These are phyloP conservation scores for Porcisia hertigi DNA, from an alignment of 208 protist genomes.

Conservation along the genomic window DNA sequence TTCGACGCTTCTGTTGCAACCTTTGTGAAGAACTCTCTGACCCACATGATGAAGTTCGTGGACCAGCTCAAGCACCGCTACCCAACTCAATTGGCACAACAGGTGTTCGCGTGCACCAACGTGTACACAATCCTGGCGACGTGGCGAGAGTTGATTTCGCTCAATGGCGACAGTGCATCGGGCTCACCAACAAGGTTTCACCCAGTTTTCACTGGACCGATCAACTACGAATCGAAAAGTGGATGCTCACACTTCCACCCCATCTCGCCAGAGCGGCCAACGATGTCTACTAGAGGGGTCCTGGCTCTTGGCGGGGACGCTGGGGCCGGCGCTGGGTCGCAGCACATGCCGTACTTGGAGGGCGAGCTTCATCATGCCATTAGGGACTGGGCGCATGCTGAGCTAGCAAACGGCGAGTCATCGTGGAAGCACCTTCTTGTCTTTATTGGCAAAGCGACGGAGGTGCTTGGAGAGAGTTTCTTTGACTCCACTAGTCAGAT, in stretches of 20 bases:
- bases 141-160: conserved; percentile 39
- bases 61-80: conserved; percentile 52
- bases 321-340: neutral
- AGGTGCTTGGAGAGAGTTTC: conserved; percentile 42
- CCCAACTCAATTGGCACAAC: conserved; percentile 46
- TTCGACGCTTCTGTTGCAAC: conserved; percentile 43
- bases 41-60: conserved; percentile 43
- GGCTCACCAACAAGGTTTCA: neutral
- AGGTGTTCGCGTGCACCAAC: conserved; percentile 65
- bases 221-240: neutral
- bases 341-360: conserved; percentile 34
- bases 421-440: conserved; percentile 36
- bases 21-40: conserved; percentile 37
- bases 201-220: neutral
- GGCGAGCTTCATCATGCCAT: conserved; percentile 35
- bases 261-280: neutral
- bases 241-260: neutral
- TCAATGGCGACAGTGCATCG: neutral
- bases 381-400: conserved; percentile 39
- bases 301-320: neutral
- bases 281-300: neutral
- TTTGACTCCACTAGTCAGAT: conserved; percentile 22
- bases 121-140: conserved; percentile 49
- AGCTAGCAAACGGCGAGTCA: conserved; percentile 24
- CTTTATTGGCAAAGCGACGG: conserved; percentile 34